Evolutionary conservation across 768 basidiomycete species (phyloP).

Genomic region (Rhodosporidiobolus sp.): DNA sequence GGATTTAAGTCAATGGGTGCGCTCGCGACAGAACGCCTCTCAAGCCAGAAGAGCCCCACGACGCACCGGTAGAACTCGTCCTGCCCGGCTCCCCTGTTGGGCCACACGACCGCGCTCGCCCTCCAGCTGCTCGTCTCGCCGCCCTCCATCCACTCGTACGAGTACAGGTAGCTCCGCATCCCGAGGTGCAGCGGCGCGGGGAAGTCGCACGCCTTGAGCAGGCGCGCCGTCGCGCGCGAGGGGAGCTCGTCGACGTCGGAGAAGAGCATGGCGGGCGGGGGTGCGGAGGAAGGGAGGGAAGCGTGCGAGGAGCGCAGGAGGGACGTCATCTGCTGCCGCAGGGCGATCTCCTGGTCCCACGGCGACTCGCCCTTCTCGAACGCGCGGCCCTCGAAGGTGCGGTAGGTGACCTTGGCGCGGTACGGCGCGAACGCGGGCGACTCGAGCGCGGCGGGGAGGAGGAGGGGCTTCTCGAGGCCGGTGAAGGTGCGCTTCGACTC

Average conservation of each 20-base stretch:
- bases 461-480: slow-evolving; percentile 58
- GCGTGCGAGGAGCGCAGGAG: slow-evolving; percentile 53
- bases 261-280: slow-evolving; percentile 58
- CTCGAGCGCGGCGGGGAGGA: slow-evolving; percentile 49
- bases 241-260: slow-evolving; percentile 66
- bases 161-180: slow-evolving; percentile 62
- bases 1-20: too few relatives aligned
- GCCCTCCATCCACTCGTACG: slow-evolving; percentile 60
- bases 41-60: slow-evolving; percentile 56
- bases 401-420: slow-evolving; percentile 58
- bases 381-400: slow-evolving; percentile 47
- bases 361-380: slow-evolving; percentile 51
- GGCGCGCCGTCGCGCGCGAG: slow-evolving; percentile 55
- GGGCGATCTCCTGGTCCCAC: slow-evolving; percentile 57
- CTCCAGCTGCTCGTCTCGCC: slow-evolving; percentile 53
- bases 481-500: slow-evolving; percentile 64
- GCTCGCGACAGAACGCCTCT: too few relatives aligned
- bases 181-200: slow-evolving; percentile 60
- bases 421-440: slow-evolving; percentile 56
- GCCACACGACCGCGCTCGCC: slow-evolving; percentile 60
- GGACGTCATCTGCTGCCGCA: slow-evolving; percentile 56
- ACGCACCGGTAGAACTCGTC: slow-evolving; percentile 51
- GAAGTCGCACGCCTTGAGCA: slow-evolving; percentile 59
- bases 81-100: slow-evolving; percentile 56
- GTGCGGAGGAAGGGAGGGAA: slow-evolving; percentile 42